Evolutionary conservation across 352 stramenopile species (phyloP), one percentile per base, ranked within the genome.

Genomic region (Phytophthora hybrid): DNA sequence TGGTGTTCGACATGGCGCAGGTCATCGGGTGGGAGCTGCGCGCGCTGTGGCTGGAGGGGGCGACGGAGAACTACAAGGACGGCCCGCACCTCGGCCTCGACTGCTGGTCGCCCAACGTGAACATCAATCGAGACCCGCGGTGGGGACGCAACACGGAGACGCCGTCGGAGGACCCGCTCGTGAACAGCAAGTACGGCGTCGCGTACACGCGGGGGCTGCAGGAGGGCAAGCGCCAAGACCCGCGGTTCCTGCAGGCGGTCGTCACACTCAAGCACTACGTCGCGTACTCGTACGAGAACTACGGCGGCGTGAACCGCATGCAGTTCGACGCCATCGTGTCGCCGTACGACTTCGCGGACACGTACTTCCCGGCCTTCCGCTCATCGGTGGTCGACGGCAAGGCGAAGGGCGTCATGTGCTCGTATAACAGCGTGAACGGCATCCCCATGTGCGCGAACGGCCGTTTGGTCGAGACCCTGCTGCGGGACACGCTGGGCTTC

Each of bases 341-440:
- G 5, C 79, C 84, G 49, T 94, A 97, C 60, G 97, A 99, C 76
- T 95, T 98, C 59, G 82, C 88, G 19, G 93, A 98, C 66, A 98
- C 96, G 55, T 99, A 98, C 74, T 80, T 98, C 9, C 89, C 85
- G 26, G 84, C 88, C 2, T 97, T 98, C 65, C 82, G 85, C 26
- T 79, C 88, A 31, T 95, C 93, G 29, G 82, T 99, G 5, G 82
- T 79, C 52, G 82, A 97, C 5, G 94, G 76, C 5, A 79, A 89
- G 4, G 94, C 88, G 8, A 94, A 88, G 21, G 85, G 90, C 6
- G 64, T 99, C 71, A 99, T 99, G 97, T 99, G 97, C 81, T 97
- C 89, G 49, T 99, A 99, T 86, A 99, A 99, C 71, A 90, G 88
- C 44, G 73, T 99, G 4, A 99, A 99, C 71, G 95, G 95, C 18